Evolutionary conservation across 305 asterid species (phyloP), one percentile per base, ranked within the genome.

Genomic region (Salvia sclarea): DNA sequence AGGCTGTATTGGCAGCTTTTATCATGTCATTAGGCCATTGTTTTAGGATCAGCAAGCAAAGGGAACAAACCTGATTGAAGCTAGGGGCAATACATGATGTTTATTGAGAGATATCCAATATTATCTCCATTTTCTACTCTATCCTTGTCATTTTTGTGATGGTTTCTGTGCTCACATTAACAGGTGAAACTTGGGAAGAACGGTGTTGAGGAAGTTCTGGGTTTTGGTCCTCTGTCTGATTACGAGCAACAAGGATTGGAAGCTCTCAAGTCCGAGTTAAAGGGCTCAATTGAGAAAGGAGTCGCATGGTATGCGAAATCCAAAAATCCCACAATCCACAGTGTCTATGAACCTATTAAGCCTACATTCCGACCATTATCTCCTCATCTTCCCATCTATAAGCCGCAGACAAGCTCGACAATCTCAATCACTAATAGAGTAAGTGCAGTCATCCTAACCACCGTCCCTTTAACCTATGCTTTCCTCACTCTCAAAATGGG

Each of bases 171-270:
- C 5, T 40, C 17, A 31, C n/a, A 28, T 66, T 30, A 38, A 59
- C 86, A 94, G 98, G 97, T 94, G 76, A 91, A 84, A 74, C 92
- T 94, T 1, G 96, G 98, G 41, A 87, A 83, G 84, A 94, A 86
- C 7, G 98, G 98, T 7, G 95, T 87, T 54, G 97, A 94, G 68
- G 98, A 94, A 80, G 89, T 94, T 25, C 71, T 88, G n/a, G 98
- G 95, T 3, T 71, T 90, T 71, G 97, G 98, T 20, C 68, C 86
- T 24, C 87, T 90, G n/a, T 79, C 92, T 5, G 98, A 88, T 60
- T 86, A 38, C 0, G 97, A 62, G 59, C 20, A 71, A 53, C 58
- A 71, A 62, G 70, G 76, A 14, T 48, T 62, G 18, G 76, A 71
- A 71, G 70, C 76, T 35, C 70, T 71, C 41, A 71, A 71, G 58